Evolutionary conservation across 257 asterid genomes (phyloP).

Genomic region (Cynanchum wilfordii): DNA sequence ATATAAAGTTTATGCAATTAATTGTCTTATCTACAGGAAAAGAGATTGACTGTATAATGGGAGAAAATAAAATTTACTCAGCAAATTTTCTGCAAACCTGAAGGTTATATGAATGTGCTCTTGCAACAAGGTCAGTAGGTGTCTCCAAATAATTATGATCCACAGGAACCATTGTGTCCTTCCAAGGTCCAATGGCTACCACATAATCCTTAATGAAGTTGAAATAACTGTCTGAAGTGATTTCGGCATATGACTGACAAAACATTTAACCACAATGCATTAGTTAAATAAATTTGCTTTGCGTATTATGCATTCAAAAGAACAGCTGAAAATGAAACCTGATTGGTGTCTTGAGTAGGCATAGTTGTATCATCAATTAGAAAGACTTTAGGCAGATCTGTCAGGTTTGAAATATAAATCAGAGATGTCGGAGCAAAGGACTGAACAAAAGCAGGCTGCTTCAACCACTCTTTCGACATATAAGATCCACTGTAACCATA

Average conservation of each 20-base stretch:
- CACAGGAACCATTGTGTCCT: constrained; percentile 57
- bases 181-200: constrained; percentile 97
- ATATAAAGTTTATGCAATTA: constrained; percentile 6
- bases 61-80: too few species aligned
- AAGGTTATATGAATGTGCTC: constrained; percentile 87
- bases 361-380: constrained; percentile 50
- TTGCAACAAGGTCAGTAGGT: constrained; percentile 74
- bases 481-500: constrained; percentile 82
- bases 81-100: constrained; percentile 46
- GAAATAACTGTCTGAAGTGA: constrained; percentile 82
- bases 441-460: constrained; percentile 79
- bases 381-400: constrained; percentile 78
- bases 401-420: constrained; percentile 56
- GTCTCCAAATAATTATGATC: constrained; percentile 46
- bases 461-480: constrained; percentile 81
- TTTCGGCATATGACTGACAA: constrained; percentile 81
- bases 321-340: constrained; percentile 40
- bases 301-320: neutral
- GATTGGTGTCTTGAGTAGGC: constrained; percentile 89
- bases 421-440: constrained; percentile 95
- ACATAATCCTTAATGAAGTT: constrained; percentile 77
- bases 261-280: constrained; percentile 1
- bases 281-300: neutral
- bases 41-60: too few species aligned
- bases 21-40: too few species aligned